A percentile compares a stretch with the other conserved stretches of the same genome.
Evolutionary conservation across 257 asterid genomes (phyloP).

Genomic region (Anisodus acutangulus): DNA sequence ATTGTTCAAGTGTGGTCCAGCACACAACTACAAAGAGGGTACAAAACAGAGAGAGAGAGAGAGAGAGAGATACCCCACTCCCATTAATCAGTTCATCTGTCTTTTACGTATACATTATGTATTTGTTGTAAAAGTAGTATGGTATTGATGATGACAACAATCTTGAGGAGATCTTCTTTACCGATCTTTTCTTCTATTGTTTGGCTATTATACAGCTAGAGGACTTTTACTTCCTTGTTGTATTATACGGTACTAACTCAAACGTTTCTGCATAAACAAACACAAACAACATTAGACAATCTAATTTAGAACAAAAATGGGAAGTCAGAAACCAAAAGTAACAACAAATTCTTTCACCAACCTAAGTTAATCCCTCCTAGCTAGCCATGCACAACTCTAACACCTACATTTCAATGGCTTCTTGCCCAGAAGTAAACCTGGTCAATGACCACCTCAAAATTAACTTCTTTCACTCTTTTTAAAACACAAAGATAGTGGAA

Average conservation of each 20-base stretch:
- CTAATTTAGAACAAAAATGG: neutral
- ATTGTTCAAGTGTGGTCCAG: slow-evolving; percentile 56
- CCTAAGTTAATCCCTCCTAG: slow-evolving; percentile 54
- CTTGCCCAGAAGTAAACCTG: slow-evolving; percentile 72
- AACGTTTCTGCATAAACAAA: slow-evolving; percentile 64
- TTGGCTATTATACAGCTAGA: slow-evolving; percentile 50
- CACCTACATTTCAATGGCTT: slow-evolving; percentile 85
- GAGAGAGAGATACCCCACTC: slow-evolving; percentile 61
- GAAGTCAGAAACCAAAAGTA: neutral
- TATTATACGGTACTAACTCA: slow-evolving; percentile 38
- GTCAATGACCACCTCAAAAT: slow-evolving; percentile 19
- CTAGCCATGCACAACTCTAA: slow-evolving; percentile 55
- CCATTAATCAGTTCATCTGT: slow-evolving; percentile 75
- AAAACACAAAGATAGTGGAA: neutral
- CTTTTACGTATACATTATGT: slow-evolving; percentile 75
- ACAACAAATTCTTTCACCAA: slow-evolving; percentile 49
- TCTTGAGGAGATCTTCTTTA: slow-evolving; percentile 62
- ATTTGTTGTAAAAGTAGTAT: slow-evolving; percentile 59
- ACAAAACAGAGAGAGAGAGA: slow-evolving; percentile 45
- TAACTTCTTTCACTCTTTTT: neutral
- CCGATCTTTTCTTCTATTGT: slow-evolving; percentile 56
- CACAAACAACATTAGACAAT: slow-evolving; percentile 28
- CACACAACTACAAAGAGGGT: slow-evolving; percentile 64
- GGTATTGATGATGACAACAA: slow-evolving; percentile 74
- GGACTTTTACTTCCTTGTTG: slow-evolving; percentile 26